Evolutionary conservation across 805 yeast genomes (phyloP).

Genomic region (Metschnikowia orientalis): DNA sequence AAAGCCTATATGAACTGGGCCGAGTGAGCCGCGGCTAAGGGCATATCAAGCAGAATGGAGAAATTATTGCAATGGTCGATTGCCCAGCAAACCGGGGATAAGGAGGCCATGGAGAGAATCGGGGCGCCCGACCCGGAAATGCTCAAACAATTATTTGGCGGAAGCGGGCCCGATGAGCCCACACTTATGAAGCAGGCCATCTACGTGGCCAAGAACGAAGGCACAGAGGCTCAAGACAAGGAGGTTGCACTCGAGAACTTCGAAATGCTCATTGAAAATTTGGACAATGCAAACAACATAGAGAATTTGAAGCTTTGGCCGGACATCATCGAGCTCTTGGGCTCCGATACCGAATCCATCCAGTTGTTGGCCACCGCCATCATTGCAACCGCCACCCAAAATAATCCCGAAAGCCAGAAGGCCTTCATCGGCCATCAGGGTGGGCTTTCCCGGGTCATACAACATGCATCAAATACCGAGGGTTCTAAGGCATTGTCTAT

Average conservation of each 20-base stretch:
- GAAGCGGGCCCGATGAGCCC: conserved; percentile 75
- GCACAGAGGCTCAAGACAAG: conserved; percentile 58
- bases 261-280: conserved; percentile 87
- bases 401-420: conserved; percentile 72
- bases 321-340: conserved; percentile 53
- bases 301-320: conserved; percentile 82
- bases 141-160: conserved; percentile 68
- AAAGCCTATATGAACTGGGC: not conserved
- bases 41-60: conserved; percentile 63
- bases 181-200: conserved; percentile 79
- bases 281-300: conserved; percentile 92
- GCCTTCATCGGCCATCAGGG: conserved; percentile 51
- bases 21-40: not conserved
- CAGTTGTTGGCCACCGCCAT: conserved; percentile 63
- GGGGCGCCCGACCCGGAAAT: conserved; percentile 79
- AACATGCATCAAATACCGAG: conserved; percentile 30
- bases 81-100: conserved; percentile 68
- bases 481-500: conserved; percentile 34
- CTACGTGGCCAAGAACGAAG: conserved; percentile 51
- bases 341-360: conserved; percentile 35
- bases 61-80: conserved; percentile 90
- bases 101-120: conserved; percentile 56
- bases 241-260: conserved; percentile 81
- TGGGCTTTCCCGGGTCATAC: conserved; percentile 45
- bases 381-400: conserved; percentile 90